phyloP scores from a whole-genome alignment of 345 rosid genomes.

The Arabidopsis thaliana region DNA sequence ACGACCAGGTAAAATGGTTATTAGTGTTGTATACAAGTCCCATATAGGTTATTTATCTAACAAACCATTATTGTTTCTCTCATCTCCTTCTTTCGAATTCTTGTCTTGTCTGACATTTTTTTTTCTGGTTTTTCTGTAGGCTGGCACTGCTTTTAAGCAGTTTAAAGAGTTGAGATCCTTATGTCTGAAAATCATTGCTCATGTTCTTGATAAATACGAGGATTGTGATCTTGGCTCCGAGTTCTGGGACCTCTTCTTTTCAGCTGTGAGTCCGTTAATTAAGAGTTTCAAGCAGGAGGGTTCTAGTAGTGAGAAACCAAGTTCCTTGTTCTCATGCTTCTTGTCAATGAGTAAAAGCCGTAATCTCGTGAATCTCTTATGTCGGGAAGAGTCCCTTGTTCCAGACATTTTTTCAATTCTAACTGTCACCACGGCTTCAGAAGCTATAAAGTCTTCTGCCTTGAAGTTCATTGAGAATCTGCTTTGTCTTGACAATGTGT shows the following conservation, averaged over 20 bases:
- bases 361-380: slow-evolving; percentile 62
- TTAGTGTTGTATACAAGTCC: slow-evolving; percentile 25
- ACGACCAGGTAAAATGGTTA: slow-evolving; percentile 54
- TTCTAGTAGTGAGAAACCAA: slow-evolving; percentile 93
- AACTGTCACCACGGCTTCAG: slow-evolving; percentile 72
- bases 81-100: not conserved
- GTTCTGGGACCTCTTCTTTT: slow-evolving; percentile 89
- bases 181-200: slow-evolving; percentile 72
- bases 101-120: slow-evolving; percentile 5
- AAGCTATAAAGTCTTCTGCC: slow-evolving; percentile 69
- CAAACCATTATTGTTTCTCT: not conserved
- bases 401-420: slow-evolving; percentile 85
- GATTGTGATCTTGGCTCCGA: slow-evolving; percentile 74
- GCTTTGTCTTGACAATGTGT: slow-evolving; percentile 66
- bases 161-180: slow-evolving; percentile 81
- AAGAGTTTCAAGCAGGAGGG: slow-evolving; percentile 85
- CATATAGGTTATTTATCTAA: not conserved
- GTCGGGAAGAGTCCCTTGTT: slow-evolving; percentile 65
- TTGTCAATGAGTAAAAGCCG: slow-evolving; percentile 88
- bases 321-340: slow-evolving; percentile 88
- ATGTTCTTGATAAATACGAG: slow-evolving; percentile 77
- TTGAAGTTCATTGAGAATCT: slow-evolving; percentile 83
- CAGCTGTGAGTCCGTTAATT: slow-evolving; percentile 70
- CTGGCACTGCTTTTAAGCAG: slow-evolving; percentile 56
- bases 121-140: slow-evolving; percentile 50